Conservation (phyloP, 2,329 filamentous ascomycete species). For the Paraconiothyrium brasiliense region DNA sequence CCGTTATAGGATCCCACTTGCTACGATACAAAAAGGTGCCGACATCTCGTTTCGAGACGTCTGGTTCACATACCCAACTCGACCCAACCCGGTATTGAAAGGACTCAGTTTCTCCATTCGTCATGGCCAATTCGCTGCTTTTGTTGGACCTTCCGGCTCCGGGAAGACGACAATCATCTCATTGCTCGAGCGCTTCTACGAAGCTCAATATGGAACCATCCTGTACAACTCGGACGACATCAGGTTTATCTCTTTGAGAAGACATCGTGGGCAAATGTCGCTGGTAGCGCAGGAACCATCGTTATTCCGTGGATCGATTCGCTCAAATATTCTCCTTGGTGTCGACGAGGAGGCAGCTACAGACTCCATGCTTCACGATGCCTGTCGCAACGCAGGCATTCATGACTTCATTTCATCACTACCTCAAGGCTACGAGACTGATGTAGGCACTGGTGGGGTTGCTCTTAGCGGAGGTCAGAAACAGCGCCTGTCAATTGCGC, state of each 20-base stretch:
- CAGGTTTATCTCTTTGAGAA: constrained; percentile 74
- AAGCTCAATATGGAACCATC: constrained; percentile 62
- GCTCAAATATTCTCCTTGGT: constrained; percentile 81
- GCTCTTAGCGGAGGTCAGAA: constrained; percentile 78
- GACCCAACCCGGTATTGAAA: constrained; percentile 82
- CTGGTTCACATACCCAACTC: constrained; percentile 90
- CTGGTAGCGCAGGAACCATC: constrained; percentile 95
- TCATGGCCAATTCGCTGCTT: constrained; percentile 27
- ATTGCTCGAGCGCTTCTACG: constrained; percentile 90
- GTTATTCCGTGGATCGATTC: constrained; percentile 87
- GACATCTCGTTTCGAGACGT: constrained; percentile 80
- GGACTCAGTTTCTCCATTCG: constrained; percentile 43
- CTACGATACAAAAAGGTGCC: constrained; percentile 17
- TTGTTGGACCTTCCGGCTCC: constrained; percentile 89
- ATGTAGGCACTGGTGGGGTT: constrained; percentile 58
- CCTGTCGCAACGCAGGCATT: constrained; percentile 70
- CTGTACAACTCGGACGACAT: constrained; percentile 80
- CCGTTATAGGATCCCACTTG: constrained; percentile 14
- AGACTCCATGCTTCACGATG: constrained; percentile 67
- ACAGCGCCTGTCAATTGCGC: constrained; percentile 78
- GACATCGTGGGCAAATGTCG: constrained; percentile 79
- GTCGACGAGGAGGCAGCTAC: constrained; percentile 67
- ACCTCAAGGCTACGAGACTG: constrained; percentile 39
- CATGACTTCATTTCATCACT: constrained; percentile 43
- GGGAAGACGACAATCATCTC: constrained; percentile 92